Conservation (phyloP, 208 protist genomes). For the Novymonas esmeraldas region DNA sequence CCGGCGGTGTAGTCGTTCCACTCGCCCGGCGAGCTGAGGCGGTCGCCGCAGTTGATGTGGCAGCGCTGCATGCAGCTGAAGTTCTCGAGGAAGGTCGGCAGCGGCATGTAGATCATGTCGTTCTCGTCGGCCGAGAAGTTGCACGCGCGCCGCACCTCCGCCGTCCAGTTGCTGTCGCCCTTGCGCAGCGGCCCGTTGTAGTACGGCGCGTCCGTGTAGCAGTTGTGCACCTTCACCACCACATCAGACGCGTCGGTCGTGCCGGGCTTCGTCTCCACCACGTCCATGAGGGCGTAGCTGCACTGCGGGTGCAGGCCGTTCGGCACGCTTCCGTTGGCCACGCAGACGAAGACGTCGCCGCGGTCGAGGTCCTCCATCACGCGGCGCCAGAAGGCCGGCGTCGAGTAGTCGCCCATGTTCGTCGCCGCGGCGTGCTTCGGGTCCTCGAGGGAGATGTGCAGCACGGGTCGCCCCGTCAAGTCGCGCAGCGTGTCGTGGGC, state of each 20-base stretch:
- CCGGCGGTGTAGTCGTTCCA: slow-evolving; percentile 73
- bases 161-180: slow-evolving; percentile 55
- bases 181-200: slow-evolving; percentile 60
- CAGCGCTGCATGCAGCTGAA: slow-evolving; percentile 86
- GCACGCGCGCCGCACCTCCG: slow-evolving; percentile 46
- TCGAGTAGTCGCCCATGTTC: slow-evolving; percentile 74
- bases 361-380: slow-evolving; percentile 55
- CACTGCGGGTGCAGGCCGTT: slow-evolving; percentile 76
- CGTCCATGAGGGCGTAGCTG: slow-evolving; percentile 77
- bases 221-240: slow-evolving; percentile 78
- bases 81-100: slow-evolving; percentile 75
- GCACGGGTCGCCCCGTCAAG: slow-evolving; percentile 79
- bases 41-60: slow-evolving; percentile 87
- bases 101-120: slow-evolving; percentile 63
- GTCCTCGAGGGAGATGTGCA: slow-evolving; percentile 80
- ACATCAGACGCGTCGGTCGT: slow-evolving; percentile 55
- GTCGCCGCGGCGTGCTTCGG: slow-evolving; percentile 70
- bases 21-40: slow-evolving; percentile 65
- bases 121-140: slow-evolving; percentile 45
- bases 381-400: slow-evolving; percentile 68
- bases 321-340: slow-evolving; percentile 53
- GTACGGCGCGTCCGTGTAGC: slow-evolving; percentile 61
- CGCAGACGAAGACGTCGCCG: slow-evolving; percentile 78
- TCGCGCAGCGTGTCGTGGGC: slow-evolving; percentile 84
- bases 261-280: slow-evolving; percentile 48